A percentile compares a stretch with the other conserved stretches of the same genome.
Evolutionary conservation across 306 rosid species (phyloP).

Genomic region (Medicago truncatula): MtrunA17r5.0-ANR NC_053043.1:15287001-15287500

Average conservation of each 20-base stretch:
- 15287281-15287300: background rate
- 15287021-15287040: background rate
- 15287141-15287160: background rate
- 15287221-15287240: background rate
- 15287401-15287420: too few species aligned
- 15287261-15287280: background rate
- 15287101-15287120: background rate
- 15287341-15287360: too few species aligned
- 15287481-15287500: too few species aligned
- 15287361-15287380: too few species aligned
- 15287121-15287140: constrained; percentile 34
- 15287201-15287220: background rate
- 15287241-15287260: background rate
- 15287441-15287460: too few species aligned
- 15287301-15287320: background rate
- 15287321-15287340: background rate
- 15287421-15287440: too few species aligned
- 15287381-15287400: too few species aligned
- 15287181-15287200: background rate
- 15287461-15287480: too few species aligned
- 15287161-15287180: background rate
- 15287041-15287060: background rate
- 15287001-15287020: background rate
- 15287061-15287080: constrained; percentile 30
- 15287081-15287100: constrained; percentile 6